Evolutionary conservation across 2,329 filamentous ascomycete genomes (phyloP).

Genomic region (Hirsutella rhossiliensis): DNA sequence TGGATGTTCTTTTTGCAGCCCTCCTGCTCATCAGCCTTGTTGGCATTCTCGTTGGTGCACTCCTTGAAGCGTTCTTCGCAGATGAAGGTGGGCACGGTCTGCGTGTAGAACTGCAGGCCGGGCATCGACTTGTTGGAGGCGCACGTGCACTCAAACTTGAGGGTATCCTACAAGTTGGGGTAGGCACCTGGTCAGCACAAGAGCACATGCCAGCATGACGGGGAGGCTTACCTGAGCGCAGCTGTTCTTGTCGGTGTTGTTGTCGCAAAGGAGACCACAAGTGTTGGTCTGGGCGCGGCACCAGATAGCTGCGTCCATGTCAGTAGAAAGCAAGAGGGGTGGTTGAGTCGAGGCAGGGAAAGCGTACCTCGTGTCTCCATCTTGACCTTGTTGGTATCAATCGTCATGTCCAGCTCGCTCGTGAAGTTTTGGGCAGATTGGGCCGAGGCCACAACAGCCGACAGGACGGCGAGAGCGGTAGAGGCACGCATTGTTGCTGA

Average conservation of each 20-base stretch:
- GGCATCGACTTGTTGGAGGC: constrained; percentile 32
- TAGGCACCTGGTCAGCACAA: constrained; percentile 1
- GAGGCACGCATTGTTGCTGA: constrained; percentile 25
- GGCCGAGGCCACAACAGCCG: constrained; percentile 29
- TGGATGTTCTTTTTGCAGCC: constrained; percentile 36
- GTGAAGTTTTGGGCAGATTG: constrained; percentile 28
- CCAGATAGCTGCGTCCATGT: constrained; percentile 29
- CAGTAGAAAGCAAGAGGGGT: neutral
- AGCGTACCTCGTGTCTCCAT: constrained; percentile 26
- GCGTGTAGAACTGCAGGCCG: constrained; percentile 38
- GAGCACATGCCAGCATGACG: neutral
- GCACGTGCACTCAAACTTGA: constrained; percentile 38
- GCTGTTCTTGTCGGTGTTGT: constrained; percentile 23
- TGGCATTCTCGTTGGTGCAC: constrained; percentile 32
- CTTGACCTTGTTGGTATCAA: constrained; percentile 25
- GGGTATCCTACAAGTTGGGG: constrained; percentile 16
- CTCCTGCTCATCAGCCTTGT: constrained; percentile 28
- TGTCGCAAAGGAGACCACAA: constrained; percentile 35
- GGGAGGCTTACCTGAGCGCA: constrained; percentile 32
- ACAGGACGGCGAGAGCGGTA: constrained; percentile 29
- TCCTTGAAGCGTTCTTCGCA: constrained; percentile 35
- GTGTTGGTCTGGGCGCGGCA: constrained; percentile 38
- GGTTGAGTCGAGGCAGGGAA: neutral
- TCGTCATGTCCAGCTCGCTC: constrained; percentile 26
- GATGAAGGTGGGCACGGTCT: constrained; percentile 41